Conservation (phyloP, 2,329 filamentous ascomycete genomes). For the Aureobasidium sp. region DNA sequence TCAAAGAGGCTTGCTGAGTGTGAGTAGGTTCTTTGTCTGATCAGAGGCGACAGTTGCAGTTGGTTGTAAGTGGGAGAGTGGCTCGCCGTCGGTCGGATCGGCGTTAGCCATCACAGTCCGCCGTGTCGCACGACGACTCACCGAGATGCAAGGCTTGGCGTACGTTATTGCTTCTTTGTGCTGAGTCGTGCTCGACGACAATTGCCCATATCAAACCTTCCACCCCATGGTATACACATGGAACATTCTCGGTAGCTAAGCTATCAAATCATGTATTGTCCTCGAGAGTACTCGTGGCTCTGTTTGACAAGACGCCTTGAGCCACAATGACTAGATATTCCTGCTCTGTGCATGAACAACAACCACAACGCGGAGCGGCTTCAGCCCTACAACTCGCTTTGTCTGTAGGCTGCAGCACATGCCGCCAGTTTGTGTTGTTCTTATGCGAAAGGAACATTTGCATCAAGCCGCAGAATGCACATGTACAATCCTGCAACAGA, state of each 20-base stretch:
- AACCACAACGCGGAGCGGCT: neutral
- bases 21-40: neutral
- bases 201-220: too few species aligned
- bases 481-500: neutral
- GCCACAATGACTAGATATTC: neutral
- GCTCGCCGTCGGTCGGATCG: neutral
- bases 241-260: too few species aligned
- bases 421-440: neutral
- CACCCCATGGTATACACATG: neutral
- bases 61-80: neutral
- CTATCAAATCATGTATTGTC: neutral
- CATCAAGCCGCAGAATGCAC: neutral
- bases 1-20: neutral
- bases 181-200: neutral
- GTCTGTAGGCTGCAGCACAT: neutral
- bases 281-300: neutral
- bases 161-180: neutral
- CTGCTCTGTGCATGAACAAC: neutral
- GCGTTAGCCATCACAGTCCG: neutral
- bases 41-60: neutral
- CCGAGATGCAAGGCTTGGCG: neutral
- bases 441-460: neutral
- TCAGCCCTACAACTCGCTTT: neutral
- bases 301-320: neutral
- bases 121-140: neutral